Conservation (phyloP, 345 rosid genomes). For the Aquilaria yunnanensis region DNA sequence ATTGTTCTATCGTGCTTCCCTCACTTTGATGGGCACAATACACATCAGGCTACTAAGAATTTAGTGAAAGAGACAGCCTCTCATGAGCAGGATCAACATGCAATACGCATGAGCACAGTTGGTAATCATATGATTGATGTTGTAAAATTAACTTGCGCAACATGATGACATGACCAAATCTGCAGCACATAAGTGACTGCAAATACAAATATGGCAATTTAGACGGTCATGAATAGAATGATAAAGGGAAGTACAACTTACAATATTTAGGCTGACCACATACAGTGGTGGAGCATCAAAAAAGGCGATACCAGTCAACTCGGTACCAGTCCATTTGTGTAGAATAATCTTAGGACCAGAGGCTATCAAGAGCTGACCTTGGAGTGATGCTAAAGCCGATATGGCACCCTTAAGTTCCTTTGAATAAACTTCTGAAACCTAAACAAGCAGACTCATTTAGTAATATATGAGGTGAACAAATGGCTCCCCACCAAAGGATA, state of each 20-base stretch:
- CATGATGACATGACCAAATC: no score
- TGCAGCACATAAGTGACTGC: no score
- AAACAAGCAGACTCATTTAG: conserved; percentile 12
- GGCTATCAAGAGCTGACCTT: conserved; percentile 92
- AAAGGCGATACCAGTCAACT: conserved; percentile 86
- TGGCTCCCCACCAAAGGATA: neutral
- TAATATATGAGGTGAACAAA: conserved; percentile 1
- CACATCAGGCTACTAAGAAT: no score
- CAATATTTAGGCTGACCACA: conserved; percentile 95
- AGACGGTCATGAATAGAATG: neutral
- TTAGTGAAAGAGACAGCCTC: no score
- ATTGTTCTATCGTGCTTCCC: no score
- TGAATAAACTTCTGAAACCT: conserved; percentile 93
- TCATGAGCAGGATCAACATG: no score
- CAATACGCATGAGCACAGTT: no score
- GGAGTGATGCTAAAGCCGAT: conserved; percentile 97
- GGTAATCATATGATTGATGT: no score
- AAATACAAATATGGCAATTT: no score
- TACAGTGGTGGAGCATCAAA: conserved; percentile 92
- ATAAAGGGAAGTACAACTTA: conserved; percentile 31
- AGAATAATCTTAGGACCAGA: conserved; percentile 93
- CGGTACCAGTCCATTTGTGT: conserved; percentile 92
- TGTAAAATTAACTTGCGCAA: no score
- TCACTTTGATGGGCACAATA: no score
- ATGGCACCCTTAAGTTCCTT: conserved; percentile 96